Conservation (phyloP, 164 flowering plant genomes). For the Stephania cephalantha region DNA sequence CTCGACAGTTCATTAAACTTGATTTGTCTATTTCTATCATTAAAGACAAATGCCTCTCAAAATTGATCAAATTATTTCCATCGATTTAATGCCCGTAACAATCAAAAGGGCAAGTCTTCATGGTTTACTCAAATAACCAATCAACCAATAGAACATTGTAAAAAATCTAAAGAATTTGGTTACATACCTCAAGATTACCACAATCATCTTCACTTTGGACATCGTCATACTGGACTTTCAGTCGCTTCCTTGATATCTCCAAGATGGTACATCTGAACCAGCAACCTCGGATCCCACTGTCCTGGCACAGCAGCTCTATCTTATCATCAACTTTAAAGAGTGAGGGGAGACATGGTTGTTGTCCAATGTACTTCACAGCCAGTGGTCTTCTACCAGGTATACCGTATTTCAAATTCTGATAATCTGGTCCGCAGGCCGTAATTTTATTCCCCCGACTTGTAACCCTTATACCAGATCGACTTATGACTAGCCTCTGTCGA, state of each 20-base stretch:
- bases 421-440: constrained; percentile 18
- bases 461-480: constrained; percentile 21
- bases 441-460: constrained; percentile 16
- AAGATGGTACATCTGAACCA: constrained; percentile 84
- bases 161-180: not conserved
- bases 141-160: not conserved
- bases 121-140: not conserved
- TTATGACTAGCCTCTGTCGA: constrained; percentile 24
- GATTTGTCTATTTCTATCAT: not conserved
- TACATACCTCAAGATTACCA: constrained; percentile 75
- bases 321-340: constrained; percentile 48
- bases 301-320: constrained; percentile 79
- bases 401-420: constrained; percentile 32
- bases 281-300: constrained; percentile 90
- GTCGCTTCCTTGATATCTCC: constrained; percentile 38
- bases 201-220: constrained; percentile 60
- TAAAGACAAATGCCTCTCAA: not conserved
- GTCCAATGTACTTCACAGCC: constrained; percentile 27
- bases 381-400: constrained; percentile 26
- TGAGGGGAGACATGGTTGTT: constrained; percentile 16
- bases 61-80: not conserved
- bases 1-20: not conserved
- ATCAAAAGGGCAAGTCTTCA: not conserved
- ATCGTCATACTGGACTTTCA: constrained; percentile 75
- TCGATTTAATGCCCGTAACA: not conserved